phyloP scores from a whole-genome alignment of 371 early-diverging fungal species.

The Mortierella sp. region DNA sequence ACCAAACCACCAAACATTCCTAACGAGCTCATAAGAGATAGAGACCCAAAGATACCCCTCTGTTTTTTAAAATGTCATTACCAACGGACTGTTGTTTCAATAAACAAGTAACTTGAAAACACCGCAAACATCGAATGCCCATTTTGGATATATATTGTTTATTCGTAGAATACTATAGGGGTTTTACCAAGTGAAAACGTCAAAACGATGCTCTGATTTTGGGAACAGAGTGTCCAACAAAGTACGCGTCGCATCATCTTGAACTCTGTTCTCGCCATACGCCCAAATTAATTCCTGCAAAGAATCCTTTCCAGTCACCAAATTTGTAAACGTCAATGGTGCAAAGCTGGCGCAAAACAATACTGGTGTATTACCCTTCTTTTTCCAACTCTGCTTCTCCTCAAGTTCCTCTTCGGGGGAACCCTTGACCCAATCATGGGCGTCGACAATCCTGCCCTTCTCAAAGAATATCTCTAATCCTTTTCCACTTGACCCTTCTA shows the following conservation, averaged over 20 bases:
- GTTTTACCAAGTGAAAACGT: conserved; percentile 1
- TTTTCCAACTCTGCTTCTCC: conserved; percentile 16
- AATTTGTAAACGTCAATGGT: not conserved
- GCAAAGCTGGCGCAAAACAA: not conserved
- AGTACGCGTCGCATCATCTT: not conserved
- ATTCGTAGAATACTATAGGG: too few species aligned
- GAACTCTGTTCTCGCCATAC: not conserved
- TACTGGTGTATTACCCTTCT: conserved; percentile 11
- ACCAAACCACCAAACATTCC: too few species aligned
- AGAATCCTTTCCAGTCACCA: not conserved
- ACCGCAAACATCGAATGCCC: too few species aligned
- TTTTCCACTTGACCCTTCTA: conserved; percentile 33
- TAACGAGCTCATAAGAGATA: too few species aligned
- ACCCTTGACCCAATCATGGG: conserved; percentile 24
- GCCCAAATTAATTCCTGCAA: not conserved
- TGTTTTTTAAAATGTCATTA: too few species aligned
- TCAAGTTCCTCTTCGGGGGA: conserved; percentile 11
- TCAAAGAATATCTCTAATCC: conserved; percentile 40
- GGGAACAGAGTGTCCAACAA: not conserved
- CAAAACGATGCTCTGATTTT: not conserved
- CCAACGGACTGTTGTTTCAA: too few species aligned
- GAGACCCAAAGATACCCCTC: too few species aligned
- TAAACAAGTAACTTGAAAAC: too few species aligned
- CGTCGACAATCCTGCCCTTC: conserved; percentile 30
- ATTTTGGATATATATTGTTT: too few species aligned